Evolutionary conservation across 2,329 filamentous ascomycete species (phyloP).

Genomic region (Arachnomyces sp.): DNA sequence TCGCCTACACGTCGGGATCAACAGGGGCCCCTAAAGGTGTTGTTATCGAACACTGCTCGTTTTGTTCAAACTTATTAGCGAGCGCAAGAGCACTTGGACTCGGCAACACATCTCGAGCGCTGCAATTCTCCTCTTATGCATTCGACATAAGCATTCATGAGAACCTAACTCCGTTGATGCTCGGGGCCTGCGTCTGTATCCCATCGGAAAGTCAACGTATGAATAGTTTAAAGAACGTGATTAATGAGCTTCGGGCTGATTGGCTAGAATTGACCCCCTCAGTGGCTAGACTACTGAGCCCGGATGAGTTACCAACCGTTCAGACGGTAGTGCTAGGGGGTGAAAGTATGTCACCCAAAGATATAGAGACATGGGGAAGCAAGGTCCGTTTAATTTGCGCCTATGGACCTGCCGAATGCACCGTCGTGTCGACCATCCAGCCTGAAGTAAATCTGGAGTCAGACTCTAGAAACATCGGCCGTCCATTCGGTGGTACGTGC

Average conservation of each 20-base stretch:
- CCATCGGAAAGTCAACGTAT: constrained; percentile 35
- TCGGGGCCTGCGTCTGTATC: constrained; percentile 40
- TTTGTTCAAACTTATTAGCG: constrained; percentile 42
- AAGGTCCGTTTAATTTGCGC: constrained; percentile 8
- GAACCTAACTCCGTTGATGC: constrained; percentile 24
- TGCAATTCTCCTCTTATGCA: constrained; percentile 37
- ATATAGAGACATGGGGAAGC: constrained; percentile 22
- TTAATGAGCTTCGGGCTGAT: constrained; percentile 34
- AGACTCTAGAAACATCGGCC: constrained; percentile 6
- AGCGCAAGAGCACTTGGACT: constrained; percentile 40
- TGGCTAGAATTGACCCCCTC: constrained; percentile 26
- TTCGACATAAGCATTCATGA: constrained; percentile 37
- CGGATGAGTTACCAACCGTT: constrained; percentile 22
- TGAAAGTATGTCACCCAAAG: constrained; percentile 25
- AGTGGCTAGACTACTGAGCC: constrained; percentile 22
- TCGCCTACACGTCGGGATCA: constrained; percentile 47
- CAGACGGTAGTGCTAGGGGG: constrained; percentile 30
- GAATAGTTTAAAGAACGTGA: constrained; percentile 28
- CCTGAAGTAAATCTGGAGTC: background rate
- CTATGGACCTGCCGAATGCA: constrained; percentile 18
- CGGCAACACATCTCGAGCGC: constrained; percentile 29
- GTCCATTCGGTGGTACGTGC: constrained; percentile 4
- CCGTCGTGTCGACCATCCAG: constrained; percentile 11
- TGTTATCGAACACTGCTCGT: constrained; percentile 48
- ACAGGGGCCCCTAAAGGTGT: constrained; percentile 47